Evolutionary conservation across 805 yeast species (phyloP).

Genomic region (Tetrapisispora phaffii): DNA sequence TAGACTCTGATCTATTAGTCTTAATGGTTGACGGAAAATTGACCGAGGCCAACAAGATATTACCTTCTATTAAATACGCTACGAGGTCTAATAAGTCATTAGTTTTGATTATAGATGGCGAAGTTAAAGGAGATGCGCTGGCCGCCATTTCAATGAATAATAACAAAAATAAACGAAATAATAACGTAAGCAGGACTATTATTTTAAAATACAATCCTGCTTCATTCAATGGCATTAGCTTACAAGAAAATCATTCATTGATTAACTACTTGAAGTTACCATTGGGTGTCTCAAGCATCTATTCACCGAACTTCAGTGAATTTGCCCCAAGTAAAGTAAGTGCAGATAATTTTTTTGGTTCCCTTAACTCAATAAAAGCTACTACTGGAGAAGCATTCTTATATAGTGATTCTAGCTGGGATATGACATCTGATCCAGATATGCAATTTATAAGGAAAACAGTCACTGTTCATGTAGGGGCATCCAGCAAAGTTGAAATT

Average conservation of each 20-base stretch:
- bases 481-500: conserved; percentile 23
- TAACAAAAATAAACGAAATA: conserved; percentile 23
- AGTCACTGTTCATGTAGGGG: conserved; percentile 25
- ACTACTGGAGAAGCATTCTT: conserved; percentile 27
- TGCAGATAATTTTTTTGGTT: conserved; percentile 23
- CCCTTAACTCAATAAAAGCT: conserved; percentile 23
- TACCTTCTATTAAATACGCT: conserved; percentile 23
- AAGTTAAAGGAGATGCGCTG: conserved; percentile 24
- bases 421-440: background rate
- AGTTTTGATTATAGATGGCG: conserved; percentile 21
- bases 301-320: conserved; percentile 22
- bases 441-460: conserved; percentile 17
- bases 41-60: conserved; percentile 19
- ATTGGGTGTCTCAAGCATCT: conserved; percentile 18
- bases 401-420: conserved; percentile 13
- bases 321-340: conserved; percentile 24
- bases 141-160: conserved; percentile 24
- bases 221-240: conserved; percentile 9
- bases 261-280: conserved; percentile 23
- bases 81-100: conserved; percentile 17
- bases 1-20: conserved; percentile 15
- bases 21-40: conserved; percentile 24
- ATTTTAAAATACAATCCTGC: conserved; percentile 16
- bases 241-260: conserved; percentile 22
- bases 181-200: conserved; percentile 11